A percentile compares a stretch with the other conserved stretches of the same genome.
phyloP scores from a whole-genome alignment of 2,329 filamentous ascomycete species.

The Pseudodiploospora longispora region DNA sequence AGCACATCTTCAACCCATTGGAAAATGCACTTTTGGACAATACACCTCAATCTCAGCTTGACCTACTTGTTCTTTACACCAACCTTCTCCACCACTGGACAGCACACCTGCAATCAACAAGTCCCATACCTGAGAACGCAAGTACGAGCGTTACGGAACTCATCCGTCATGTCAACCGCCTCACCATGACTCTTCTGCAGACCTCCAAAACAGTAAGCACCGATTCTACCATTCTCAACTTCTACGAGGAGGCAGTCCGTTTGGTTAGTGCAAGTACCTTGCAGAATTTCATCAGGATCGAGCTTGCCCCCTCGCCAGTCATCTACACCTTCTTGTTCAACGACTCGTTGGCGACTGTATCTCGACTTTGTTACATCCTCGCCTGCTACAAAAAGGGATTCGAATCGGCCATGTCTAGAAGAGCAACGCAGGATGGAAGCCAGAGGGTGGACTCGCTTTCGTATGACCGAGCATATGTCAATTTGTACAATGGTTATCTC shows the following conservation, averaged over 20 bases:
- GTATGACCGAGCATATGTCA: constrained; percentile 54
- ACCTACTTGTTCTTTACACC: constrained; percentile 60
- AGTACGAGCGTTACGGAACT: constrained; percentile 33
- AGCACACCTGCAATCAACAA: constrained; percentile 32
- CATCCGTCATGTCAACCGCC: constrained; percentile 41
- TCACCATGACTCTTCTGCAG: constrained; percentile 55
- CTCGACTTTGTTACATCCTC: constrained; percentile 61
- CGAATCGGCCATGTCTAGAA: constrained; percentile 50
- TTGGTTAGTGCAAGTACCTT: constrained; percentile 45
- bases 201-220: constrained; percentile 33
- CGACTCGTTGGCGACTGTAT: constrained; percentile 53
- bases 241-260: constrained; percentile 56
- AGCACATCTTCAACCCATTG: constrained; percentile 40
- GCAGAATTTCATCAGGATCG: constrained; percentile 52
- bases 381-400: constrained; percentile 68
- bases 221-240: constrained; percentile 55
- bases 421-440: constrained; percentile 18
- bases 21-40: constrained; percentile 44
- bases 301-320: constrained; percentile 58
- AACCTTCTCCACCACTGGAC: constrained; percentile 55
- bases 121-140: constrained; percentile 26
- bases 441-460: constrained; percentile 25
- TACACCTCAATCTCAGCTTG: constrained; percentile 43
- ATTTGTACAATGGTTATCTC: constrained; percentile 71
- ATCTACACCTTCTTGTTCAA: constrained; percentile 66